Evolutionary conservation across 106 monocot genomes (phyloP).

Genomic region (Hemerocallis citrina): DNA sequence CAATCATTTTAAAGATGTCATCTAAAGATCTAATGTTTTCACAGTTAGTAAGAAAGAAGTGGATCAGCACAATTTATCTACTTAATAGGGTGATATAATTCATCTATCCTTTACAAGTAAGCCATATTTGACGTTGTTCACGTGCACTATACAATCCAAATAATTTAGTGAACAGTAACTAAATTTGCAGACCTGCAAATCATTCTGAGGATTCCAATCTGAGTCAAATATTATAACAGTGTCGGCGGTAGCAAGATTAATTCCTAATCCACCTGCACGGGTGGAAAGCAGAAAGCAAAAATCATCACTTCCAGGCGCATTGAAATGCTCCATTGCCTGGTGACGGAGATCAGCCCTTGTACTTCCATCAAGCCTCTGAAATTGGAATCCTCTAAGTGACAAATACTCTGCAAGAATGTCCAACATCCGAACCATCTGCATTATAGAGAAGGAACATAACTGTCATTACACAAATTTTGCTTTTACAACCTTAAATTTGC

Average conservation of each 20-base stretch:
- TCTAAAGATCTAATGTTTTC: too few relatives aligned
- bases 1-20: too few relatives aligned
- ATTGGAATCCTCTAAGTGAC: conserved; percentile 90
- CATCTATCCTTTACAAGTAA: too few relatives aligned
- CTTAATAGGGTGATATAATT: too few relatives aligned
- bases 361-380: conserved; percentile 98
- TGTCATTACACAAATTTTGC: neutral
- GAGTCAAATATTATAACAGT: conserved; percentile 99
- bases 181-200: conserved; percentile 67
- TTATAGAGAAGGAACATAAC: neutral
- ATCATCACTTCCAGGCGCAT: conserved; percentile 97
- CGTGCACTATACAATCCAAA: neutral
- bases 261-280: conserved; percentile 95
- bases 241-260: conserved; percentile 99
- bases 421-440: conserved; percentile 99
- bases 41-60: too few relatives aligned
- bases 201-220: conserved; percentile 99
- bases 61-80: too few relatives aligned
- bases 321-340: conserved; percentile 99
- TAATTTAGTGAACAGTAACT: neutral
- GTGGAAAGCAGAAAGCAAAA: conserved; percentile 98
- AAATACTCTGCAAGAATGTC: conserved; percentile 97
- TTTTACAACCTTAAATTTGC: neutral
- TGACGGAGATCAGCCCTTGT: conserved; percentile 95
- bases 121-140: neutral